Evolutionary conservation across 1,284 basidiomycete species (phyloP), one percentile per base, ranked within the genome.

Genomic region (Inonotus hispidus): DNA sequence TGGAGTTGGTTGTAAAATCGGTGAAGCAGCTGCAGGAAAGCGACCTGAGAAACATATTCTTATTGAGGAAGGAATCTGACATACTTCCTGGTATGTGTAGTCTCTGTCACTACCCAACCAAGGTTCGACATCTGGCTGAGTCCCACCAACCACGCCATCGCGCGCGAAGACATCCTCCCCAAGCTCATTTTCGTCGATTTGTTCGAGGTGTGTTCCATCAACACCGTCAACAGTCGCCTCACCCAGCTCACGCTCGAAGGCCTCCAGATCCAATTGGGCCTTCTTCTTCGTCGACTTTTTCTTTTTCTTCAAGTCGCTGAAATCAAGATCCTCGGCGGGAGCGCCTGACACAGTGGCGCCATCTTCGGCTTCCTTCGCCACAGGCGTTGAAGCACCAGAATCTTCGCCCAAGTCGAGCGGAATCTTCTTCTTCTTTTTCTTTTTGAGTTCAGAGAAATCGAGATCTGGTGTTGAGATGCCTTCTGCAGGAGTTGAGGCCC

Each of bases 81-180:
- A 60, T 64, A 92, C 93, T 82, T 98, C 95, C 59, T 85, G 85
- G 74, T 99, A 99, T 25, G 87, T 90, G 71, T 98, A 97, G 74
- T 98, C 96, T 47, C 96, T 85, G 73, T 96, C 93, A 65, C 88
- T 93, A 69, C 87, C 86, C 41, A 97, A 82, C 97, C 97, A 95
- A 52, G 92, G 82, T 68, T 92, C 89, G 29, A 78, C 87, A 5
- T 89, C 90, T 21, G 82, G 81, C 63, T 88, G 87, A 2, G 87
- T 73, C 37, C 79, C 80, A 27, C 21, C 16, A 2, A 81, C 79
- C 1, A 71, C 80, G 29, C 72, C 72, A 13, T 74, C 77, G 45
- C 80, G 81, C 3, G 87, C 85, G 69, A 95, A 95, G 2, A 90
- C 83, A 76, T 95, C 90, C 8, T 94, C 93, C 2, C 91, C 93